These are phyloP conservation scores for Cladophialophora yegresii DNA, from an alignment of 2,329 filamentous ascomycete genomes.

Conservation along the genomic window DNA sequence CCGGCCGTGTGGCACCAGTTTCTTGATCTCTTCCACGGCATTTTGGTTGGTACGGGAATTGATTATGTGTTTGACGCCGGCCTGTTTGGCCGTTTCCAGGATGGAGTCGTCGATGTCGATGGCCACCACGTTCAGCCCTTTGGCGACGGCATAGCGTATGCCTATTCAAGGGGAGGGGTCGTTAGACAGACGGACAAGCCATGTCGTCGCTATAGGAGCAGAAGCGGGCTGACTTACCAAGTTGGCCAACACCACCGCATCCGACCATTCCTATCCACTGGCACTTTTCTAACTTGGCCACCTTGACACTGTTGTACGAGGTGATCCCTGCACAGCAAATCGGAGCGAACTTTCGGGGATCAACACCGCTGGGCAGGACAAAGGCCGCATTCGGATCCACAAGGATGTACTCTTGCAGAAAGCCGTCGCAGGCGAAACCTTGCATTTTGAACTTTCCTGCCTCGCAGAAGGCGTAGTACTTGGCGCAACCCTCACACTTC, in stretches of 20 bases:
- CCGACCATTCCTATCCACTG: constrained; percentile 34
- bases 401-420: constrained; percentile 3
- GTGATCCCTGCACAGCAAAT: constrained; percentile 16
- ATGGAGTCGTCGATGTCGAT: constrained; percentile 43
- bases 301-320: constrained; percentile 4
- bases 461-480: constrained; percentile 12
- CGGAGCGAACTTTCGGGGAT: not conserved
- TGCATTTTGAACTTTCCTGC: constrained; percentile 3
- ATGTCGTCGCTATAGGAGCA: too few species aligned
- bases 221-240: constrained; percentile 18
- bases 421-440: constrained; percentile 13
- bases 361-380: too few species aligned
- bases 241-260: constrained; percentile 35
- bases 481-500: constrained; percentile 14
- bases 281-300: constrained; percentile 9
- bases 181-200: too few species aligned
- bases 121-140: constrained; percentile 20
- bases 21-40: constrained; percentile 36
- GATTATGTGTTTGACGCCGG: constrained; percentile 37
- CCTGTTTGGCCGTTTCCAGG: constrained; percentile 44
- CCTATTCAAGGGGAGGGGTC: not conserved
- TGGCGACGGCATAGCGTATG: constrained; percentile 38
- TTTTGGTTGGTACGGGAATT: too few species aligned
- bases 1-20: not conserved
- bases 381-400: constrained; percentile 7